Evolutionary conservation across 371 early-diverging fungal species (phyloP).

Genomic region (Mortierella sp.): DNA sequence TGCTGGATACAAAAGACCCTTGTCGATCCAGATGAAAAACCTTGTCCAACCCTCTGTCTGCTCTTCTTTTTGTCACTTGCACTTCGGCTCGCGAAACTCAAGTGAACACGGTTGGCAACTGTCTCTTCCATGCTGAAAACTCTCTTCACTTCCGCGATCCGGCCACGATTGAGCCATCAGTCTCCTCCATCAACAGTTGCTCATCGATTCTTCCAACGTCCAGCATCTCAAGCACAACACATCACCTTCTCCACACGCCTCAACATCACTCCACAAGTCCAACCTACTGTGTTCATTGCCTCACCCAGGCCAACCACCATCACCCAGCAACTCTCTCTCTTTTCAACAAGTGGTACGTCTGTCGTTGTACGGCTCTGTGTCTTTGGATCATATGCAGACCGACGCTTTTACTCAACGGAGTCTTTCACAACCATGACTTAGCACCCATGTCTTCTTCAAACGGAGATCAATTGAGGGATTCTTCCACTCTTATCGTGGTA

Average conservation of each 20-base stretch:
- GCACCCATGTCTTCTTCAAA: slow-evolving; percentile 29
- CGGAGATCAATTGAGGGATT: slow-evolving; percentile 28
- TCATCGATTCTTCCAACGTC: not conserved
- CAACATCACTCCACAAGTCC: not conserved
- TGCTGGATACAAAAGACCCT: no score
- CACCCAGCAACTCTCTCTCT: slow-evolving; percentile 11
- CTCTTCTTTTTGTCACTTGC: no score
- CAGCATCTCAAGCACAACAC: not conserved
- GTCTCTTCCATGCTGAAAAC: slow-evolving; percentile 11
- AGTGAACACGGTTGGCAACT: not conserved
- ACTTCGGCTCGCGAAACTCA: not conserved
- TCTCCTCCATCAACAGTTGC: not conserved
- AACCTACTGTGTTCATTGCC: not conserved
- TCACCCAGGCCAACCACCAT: not conserved
- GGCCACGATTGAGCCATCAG: slow-evolving; percentile 8
- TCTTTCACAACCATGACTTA: not conserved
- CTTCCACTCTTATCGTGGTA: slow-evolving; percentile 59
- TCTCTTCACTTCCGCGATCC: slow-evolving; percentile 18
- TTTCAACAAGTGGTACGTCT: slow-evolving; percentile 22
- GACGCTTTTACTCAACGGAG: not conserved
- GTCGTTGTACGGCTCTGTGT: no score
- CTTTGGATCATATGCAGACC: not conserved
- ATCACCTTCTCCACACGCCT: not conserved
- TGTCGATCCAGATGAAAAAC: no score
- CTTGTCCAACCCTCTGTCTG: no score